Base-by-base conservation (phyloP, 768 basidiomycete species). In the Calocera cornea region DNA sequence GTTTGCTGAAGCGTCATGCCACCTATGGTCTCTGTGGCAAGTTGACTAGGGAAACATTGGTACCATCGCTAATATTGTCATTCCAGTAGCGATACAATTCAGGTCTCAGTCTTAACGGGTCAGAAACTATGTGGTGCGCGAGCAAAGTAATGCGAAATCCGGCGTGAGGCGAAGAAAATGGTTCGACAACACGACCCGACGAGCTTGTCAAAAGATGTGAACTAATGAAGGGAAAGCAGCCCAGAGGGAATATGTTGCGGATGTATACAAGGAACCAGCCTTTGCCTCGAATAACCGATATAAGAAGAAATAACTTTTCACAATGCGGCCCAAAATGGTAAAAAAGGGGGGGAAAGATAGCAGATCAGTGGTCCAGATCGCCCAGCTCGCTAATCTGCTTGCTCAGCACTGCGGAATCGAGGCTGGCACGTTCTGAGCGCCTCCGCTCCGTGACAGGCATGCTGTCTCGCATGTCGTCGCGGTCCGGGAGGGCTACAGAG, bases 251-350 rank as follows among this genome's bases (percentile, higher is more conserved):
- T 10, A 60, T 16, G 31, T 16, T 27, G 54, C 54, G 54, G 14
- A 60, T 60, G 31, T 60, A 60, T 60, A 47, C 54, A 60, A 60
- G 54, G 54, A 10, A 33, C 54, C 54, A 5, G 54, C 54, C 54
- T 60, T n/a, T 60, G 54, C 54, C 31, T 60, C 27, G 31, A 60
- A 33, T 22, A 19, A 27, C 24, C 27, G 31, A 12, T 5, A 60
- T 2, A 60, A 60, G 24, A 60, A 29, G 31, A 11, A 27, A 60
- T 22, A 60, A 27, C 7, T 27, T 8, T 19, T 10, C 40, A 17
- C 44, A 19, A 47, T 19, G 27, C 11, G 31, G 24, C 44, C 19
- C 44, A 33, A 31, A 60, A 60, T 47, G 19, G 19, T 8, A 27
- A 60, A 7, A 33, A 60, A 31, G 11, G 14, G 11, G 7, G 14